Evolutionary conservation across 73 alveolate genomes (phyloP), one percentile per base, ranked within the genome.

Genomic region (Paramecium sexaurelia): DNA sequence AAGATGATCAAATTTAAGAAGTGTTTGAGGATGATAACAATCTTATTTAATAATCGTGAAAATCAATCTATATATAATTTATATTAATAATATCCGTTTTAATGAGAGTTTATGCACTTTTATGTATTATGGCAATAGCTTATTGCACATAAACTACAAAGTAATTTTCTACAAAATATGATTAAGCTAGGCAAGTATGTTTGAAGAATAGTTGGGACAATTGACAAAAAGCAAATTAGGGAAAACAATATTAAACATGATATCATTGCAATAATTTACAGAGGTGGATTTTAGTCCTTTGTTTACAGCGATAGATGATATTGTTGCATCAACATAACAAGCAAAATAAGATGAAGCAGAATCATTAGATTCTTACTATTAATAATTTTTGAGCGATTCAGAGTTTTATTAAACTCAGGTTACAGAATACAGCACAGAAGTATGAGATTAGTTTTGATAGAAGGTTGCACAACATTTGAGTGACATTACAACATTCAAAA

Each of bases 281-380:
- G 86, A 71, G 13, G 86, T 71, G 37, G 86, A 71, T 71, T 71
- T 71, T 40, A 71, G 86, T 71, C 86, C 51, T 33, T 33, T 71
- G 13, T 71, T 71, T 36, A 37, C 86, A 19, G 86, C 86, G 3
- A 19, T 71, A 35, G 86, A 71, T 33, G 86, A 71, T 9, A 35
- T 71, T 15, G 32, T 40, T 10, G 86, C 35, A 71, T 32, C 55
- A 11, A 71, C 43, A n/a, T 13, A 71, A 33, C 7, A 71, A 35
- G 56, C 57, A 27, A 71, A 71, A 37, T 32, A 33, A 27, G 86
- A 71, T 0, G 86, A 71, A 10, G 32, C 55, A 7, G 56, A 29
- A 71, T 17, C 10, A 71, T 71, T 71, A 35, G 86, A 71, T 27
- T 13, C 55, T 20, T 32, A 32, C 17, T 71, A 13, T 37, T 20